phyloP scores from a whole-genome alignment of 805 yeast species.

The Henningerozyma blattae region DNA sequence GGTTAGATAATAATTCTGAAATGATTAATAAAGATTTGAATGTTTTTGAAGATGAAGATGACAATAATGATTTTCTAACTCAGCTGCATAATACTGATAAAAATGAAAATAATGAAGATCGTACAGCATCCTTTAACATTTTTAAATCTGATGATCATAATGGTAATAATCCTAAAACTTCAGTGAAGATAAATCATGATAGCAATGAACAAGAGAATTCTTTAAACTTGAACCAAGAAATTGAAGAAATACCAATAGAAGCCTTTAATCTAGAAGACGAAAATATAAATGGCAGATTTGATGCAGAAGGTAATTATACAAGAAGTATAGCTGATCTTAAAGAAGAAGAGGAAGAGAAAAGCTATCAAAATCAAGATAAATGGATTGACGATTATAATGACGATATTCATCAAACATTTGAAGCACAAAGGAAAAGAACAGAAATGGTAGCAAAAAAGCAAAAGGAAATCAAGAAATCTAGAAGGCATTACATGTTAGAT shows the following conservation, averaged over 20 bases:
- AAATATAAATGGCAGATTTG: constrained; percentile 36
- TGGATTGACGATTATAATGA: constrained; percentile 17
- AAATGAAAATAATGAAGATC: too few relatives aligned
- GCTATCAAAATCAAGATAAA: constrained; percentile 8
- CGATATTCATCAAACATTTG: constrained; percentile 3
- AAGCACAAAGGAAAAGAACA: constrained; percentile 7
- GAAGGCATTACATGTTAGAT: constrained; percentile 14
- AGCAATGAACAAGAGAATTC: too few relatives aligned
- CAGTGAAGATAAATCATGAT: too few relatives aligned
- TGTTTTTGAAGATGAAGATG: constrained; percentile 10
- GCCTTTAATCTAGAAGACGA: constrained; percentile 42
- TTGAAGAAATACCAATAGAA: too few relatives aligned
- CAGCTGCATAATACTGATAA: too few relatives aligned
- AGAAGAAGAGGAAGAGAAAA: constrained; percentile 19
- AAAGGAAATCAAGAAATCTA: constrained; percentile 8
- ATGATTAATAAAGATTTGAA: too few relatives aligned
- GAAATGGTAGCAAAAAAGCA: constrained; percentile 12
- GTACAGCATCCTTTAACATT: too few relatives aligned
- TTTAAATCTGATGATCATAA: too few relatives aligned
- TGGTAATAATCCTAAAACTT: too few relatives aligned
- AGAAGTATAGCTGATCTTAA: too few relatives aligned
- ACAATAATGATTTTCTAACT: constrained; percentile 19
- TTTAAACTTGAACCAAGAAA: too few relatives aligned
- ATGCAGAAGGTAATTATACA: constrained; percentile 39
- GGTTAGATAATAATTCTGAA: too few relatives aligned